phyloP scores from a whole-genome alignment of 371 early-diverging fungal species.

The Syncephalastrum monosporum region DNA sequence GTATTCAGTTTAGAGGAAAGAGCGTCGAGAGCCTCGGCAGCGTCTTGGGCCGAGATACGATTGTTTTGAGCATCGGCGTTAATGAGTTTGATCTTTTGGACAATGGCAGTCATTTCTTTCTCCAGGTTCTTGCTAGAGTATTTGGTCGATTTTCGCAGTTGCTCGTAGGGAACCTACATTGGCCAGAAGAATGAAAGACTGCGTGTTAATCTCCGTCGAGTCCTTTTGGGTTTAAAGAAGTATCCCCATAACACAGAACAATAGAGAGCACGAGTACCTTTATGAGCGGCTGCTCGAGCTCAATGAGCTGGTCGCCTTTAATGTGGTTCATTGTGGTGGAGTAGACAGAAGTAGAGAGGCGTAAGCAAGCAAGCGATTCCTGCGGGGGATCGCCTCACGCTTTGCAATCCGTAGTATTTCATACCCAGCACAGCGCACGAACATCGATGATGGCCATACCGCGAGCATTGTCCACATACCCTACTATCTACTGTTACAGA shows the following conservation, averaged over 20 bases:
- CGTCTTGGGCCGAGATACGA: constrained; percentile 44
- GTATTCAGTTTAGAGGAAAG: constrained; percentile 65
- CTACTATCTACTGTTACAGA: no score
- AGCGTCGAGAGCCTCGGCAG: constrained; percentile 55
- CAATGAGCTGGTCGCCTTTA: constrained; percentile 75
- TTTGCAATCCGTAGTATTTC: no score
- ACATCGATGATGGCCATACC: no score
- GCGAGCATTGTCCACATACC: no score
- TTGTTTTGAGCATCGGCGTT: constrained; percentile 27
- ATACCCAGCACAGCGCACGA: no score
- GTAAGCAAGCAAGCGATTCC: background rate
- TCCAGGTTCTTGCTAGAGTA: constrained; percentile 80
- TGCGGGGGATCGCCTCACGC: no score
- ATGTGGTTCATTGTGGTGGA: constrained; percentile 62
- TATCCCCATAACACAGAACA: background rate
- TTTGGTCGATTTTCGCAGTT: constrained; percentile 79
- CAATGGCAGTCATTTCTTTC: constrained; percentile 64
- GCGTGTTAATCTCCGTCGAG: no score
- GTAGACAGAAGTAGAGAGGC: background rate
- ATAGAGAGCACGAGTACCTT: constrained; percentile 52
- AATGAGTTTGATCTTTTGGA: constrained; percentile 34
- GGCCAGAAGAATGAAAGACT: constrained; percentile 2
- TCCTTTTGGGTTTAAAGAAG: no score
- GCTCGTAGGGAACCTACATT: constrained; percentile 86
- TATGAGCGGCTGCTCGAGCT: constrained; percentile 86